A percentile compares a stretch with the other conserved stretches of the same genome.
Evolutionary conservation across 2,329 filamentous ascomycete genomes (phyloP).

Genomic region (Cryphonectria naterciae): DNA sequence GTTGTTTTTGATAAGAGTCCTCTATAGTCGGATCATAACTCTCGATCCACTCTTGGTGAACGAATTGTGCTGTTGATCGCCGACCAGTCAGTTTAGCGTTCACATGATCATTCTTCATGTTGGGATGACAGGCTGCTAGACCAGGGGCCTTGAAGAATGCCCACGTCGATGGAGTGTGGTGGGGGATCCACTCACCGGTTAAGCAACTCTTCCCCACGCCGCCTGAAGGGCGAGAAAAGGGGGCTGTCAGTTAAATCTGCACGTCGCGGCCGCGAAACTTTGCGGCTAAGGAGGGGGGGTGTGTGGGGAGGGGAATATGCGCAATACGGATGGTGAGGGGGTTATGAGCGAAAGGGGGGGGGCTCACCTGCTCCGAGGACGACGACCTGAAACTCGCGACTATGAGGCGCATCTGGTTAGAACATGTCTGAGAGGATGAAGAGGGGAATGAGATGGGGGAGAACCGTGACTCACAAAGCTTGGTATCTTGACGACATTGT

Average conservation of each 20-base stretch:
- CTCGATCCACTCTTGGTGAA: constrained; percentile 93
- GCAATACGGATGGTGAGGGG: constrained; percentile 29
- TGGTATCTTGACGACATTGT: constrained; percentile 30
- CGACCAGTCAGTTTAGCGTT: constrained; percentile 26
- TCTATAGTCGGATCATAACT: constrained; percentile 81
- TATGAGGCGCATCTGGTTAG: constrained; percentile 38
- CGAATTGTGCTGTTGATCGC: constrained; percentile 73
- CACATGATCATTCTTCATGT: constrained; percentile 27
- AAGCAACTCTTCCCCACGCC: constrained; percentile 92
- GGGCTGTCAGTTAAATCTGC: constrained; percentile 15
- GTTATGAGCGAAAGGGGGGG: constrained; percentile 5
- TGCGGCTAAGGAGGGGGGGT: background rate
- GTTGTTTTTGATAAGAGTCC: constrained; percentile 75
- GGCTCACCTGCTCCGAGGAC: constrained; percentile 75
- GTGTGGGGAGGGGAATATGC: constrained; percentile 18
- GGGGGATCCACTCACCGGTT: constrained; percentile 65
- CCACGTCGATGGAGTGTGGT: constrained; percentile 25
- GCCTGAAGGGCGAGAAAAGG: constrained; percentile 52
- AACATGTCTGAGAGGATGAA: background rate
- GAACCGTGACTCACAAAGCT: constrained; percentile 26
- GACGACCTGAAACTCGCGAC: constrained; percentile 81
- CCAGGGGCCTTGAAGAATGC: constrained; percentile 28
- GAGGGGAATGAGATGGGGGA: background rate
- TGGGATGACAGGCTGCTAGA: constrained; percentile 22
- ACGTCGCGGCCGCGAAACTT: constrained; percentile 1